Evolutionary conservation across 192 early-diverging fungal species (phyloP).

Genomic region (Pecoramyces ruminantium): DNA sequence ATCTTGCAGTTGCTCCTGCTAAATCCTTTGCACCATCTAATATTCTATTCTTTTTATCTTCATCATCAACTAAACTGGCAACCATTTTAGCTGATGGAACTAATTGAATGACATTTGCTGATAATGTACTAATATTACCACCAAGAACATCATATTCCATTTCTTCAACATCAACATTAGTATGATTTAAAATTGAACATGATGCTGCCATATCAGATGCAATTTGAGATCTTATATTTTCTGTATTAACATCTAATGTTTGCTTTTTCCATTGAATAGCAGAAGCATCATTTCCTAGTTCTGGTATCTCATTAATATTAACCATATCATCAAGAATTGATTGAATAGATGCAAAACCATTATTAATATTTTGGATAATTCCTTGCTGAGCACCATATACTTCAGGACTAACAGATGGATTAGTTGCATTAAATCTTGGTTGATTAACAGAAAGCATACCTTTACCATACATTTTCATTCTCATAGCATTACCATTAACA

Average conservation of each 20-base stretch:
- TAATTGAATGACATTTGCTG: slow-evolving; percentile 26
- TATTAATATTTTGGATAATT: slow-evolving; percentile 21
- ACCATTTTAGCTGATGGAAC: slow-evolving; percentile 30
- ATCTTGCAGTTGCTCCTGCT: slow-evolving; percentile 8
- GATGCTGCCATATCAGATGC: slow-evolving; percentile 21
- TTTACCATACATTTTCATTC: slow-evolving; percentile 12
- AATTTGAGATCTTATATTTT: slow-evolving; percentile 22
- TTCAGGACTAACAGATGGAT: slow-evolving; percentile 10
- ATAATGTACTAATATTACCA: slow-evolving; percentile 16
- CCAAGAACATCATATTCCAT: slow-evolving; percentile 35
- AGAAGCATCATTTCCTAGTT: slow-evolving; percentile 24
- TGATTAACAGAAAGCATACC: neutral
- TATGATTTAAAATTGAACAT: slow-evolving; percentile 23
- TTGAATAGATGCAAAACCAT: slow-evolving; percentile 20
- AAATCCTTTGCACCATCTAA: slow-evolving; percentile 14
- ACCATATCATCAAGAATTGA: slow-evolving; percentile 17
- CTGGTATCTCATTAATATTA: slow-evolving; percentile 20
- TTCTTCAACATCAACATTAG: slow-evolving; percentile 17
- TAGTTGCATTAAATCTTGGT: slow-evolving; percentile 4
- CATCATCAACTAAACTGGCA: slow-evolving; percentile 6
- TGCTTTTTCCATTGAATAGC: slow-evolving; percentile 31
- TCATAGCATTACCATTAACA: slow-evolving; percentile 5
- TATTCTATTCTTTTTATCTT: slow-evolving; percentile 3
- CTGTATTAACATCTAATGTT: slow-evolving; percentile 30
- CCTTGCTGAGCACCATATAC: slow-evolving; percentile 23